These are phyloP conservation scores for Phlegmacium glaucopus DNA, from an alignment of 768 basidiomycete genomes.

Conservation along the genomic window DNA sequence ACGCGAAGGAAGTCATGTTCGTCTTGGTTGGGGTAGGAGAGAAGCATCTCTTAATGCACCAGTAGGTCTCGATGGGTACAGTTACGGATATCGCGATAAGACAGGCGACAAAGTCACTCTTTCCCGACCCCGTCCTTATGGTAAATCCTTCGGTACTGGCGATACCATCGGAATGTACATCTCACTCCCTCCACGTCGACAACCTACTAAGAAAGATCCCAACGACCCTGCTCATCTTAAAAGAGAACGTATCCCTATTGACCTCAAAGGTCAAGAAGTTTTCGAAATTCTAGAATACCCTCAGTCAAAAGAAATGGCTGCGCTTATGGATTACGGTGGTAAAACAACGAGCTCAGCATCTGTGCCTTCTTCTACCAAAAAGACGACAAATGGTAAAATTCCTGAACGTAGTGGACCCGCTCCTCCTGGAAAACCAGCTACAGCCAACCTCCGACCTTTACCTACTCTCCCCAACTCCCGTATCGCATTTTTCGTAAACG, in stretches of 20 bases:
- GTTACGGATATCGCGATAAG: constrained; percentile 88
- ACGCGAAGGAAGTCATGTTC: constrained; percentile 74
- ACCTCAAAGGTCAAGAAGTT: constrained; percentile 95
- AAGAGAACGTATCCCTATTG: constrained; percentile 90
- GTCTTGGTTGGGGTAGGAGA: constrained; percentile 88
- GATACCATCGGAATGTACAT: constrained; percentile 95
- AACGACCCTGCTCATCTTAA: constrained; percentile 80
- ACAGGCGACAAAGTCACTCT: constrained; percentile 89
- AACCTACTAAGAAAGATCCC: constrained; percentile 57
- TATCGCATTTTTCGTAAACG: constrained; percentile 91
- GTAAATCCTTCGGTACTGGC: constrained; percentile 67
- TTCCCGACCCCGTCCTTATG: constrained; percentile 79
- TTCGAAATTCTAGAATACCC: constrained; percentile 93
- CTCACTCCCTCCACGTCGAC: constrained; percentile 68
- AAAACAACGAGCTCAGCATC: constrained; percentile 55
- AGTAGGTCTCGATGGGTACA: constrained; percentile 90
- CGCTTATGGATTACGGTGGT: constrained; percentile 75
- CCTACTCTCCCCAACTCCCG: constrained; percentile 68
- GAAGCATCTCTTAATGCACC: constrained; percentile 95
- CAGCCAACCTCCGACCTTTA: constrained; percentile 54
- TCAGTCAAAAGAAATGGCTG: constrained; percentile 87
- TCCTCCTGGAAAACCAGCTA: constrained; percentile 32
- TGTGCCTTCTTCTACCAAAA: constrained; percentile 59
- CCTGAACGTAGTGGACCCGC: constrained; percentile 53
- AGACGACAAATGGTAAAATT: constrained; percentile 64